Evolutionary conservation across 1,284 basidiomycete genomes (phyloP), one percentile per base, ranked within the genome.

Genomic region (Ustilago cynodontis): DNA sequence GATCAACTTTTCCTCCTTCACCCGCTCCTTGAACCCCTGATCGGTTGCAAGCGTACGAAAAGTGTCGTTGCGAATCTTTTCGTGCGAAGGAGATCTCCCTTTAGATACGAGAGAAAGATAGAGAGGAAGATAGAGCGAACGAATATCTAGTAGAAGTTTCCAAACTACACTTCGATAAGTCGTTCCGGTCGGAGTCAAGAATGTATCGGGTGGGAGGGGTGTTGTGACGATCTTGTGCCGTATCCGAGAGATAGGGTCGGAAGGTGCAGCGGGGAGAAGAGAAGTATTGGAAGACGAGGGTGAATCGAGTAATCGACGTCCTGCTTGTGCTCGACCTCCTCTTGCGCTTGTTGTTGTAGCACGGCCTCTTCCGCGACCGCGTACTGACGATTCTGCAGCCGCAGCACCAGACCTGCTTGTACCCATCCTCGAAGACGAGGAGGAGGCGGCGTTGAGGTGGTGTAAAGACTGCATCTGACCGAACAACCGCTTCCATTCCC

Each of bases 1-100:
- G 68, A 98, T 92, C n/a, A 98, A 90, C 93, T 95, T 96, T 79
- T 95, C 94, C 86, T 98, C 95, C 33, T 92, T 91, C 18, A 99
- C 96, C 59, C 93, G 91, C 82, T 94, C 93, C 86, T 96, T 95
- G 88, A 98, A 99, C 10, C 93, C 93, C 73, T 91, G 91, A 86
- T 98, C 96, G 1, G 95, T 98, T 1, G 95, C 94, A 24, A 99
- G 87, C 11, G 96, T 99, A 60, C 96, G 93, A 81, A 88, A 87
- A 33, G 85, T 86, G 77, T 90, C 89, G 79, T 89, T 89, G 33
- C 87, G 86, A 80, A 90, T 87, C 86, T 89, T 87, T 20, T 79
- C 78, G 61, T 81, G 79, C 29, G 74, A 71, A 1, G 74, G 59
- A 6, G 80, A 82, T 26, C 59, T 69, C 16, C 80, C 82, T n/a